These are phyloP conservation scores for Chlorella ohadii DNA, from an alignment of 139 green algal genomes.

Conservation along the genomic window DNA sequence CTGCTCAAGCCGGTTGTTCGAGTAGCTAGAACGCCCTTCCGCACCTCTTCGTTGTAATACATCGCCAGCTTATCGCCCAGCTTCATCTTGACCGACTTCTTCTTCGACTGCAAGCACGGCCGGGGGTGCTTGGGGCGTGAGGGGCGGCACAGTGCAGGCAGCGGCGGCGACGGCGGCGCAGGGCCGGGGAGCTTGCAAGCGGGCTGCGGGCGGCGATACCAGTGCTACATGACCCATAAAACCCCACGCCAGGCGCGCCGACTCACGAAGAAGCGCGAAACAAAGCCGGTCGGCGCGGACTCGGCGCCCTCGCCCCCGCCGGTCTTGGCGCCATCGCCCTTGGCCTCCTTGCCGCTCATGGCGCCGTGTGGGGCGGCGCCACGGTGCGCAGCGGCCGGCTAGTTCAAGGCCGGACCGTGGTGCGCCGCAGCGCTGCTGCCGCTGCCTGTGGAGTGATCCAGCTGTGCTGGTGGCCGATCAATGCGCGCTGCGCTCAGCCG, in stretches of 20 bases:
- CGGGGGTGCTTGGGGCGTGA: too few relatives aligned
- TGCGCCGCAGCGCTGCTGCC: too few relatives aligned
- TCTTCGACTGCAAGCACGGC: slow-evolving; percentile 9
- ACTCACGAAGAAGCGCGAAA: slow-evolving; percentile 1
- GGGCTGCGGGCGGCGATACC: neutral
- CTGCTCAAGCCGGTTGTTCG: too few relatives aligned
- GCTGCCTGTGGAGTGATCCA: too few relatives aligned
- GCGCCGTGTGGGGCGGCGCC: too few relatives aligned
- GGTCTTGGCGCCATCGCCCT: slow-evolving; percentile 6
- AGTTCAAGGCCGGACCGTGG: too few relatives aligned
- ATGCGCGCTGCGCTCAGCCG: too few relatives aligned
- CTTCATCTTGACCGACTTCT: slow-evolving; percentile 40
- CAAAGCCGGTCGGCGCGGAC: neutral
- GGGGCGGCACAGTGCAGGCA: too few relatives aligned
- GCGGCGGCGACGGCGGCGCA: neutral
- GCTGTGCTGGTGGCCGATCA: too few relatives aligned
- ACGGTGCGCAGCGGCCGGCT: too few relatives aligned
- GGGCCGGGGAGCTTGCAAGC: neutral
- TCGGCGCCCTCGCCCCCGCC: neutral
- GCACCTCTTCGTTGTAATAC: slow-evolving; percentile 51
- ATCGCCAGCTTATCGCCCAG: slow-evolving; percentile 36
- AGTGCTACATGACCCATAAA: neutral
- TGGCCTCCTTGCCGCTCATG: neutral
- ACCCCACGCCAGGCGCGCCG: neutral
- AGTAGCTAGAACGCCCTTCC: too few relatives aligned